Percentiles rank a stretch among this genome's conserved stretches.
Conservation (phyloP, 352 stramenopile species). For the Pythium vanterpoolii region DNA sequence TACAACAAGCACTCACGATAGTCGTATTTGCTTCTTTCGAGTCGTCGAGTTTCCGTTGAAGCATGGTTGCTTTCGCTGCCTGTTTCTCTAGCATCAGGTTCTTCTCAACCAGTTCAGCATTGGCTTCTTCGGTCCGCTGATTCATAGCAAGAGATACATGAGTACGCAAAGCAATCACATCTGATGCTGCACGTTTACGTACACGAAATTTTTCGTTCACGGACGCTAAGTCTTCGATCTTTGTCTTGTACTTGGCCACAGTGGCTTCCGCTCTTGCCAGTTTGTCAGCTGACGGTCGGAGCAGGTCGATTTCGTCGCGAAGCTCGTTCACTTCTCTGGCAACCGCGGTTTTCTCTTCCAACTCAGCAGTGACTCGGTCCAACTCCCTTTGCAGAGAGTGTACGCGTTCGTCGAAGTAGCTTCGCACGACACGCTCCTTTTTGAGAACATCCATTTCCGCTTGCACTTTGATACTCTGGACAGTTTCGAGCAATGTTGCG, state of each 20-base stretch:
- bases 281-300: slow-evolving; percentile 49
- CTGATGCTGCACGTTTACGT: neutral
- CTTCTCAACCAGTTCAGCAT: slow-evolving; percentile 50
- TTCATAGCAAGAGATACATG: neutral
- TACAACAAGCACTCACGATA: slow-evolving; percentile 40
- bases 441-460: slow-evolving; percentile 47
- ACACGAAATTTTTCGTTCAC: slow-evolving; percentile 58
- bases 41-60: slow-evolving; percentile 65
- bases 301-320: slow-evolving; percentile 66
- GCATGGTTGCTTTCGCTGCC: slow-evolving; percentile 34
- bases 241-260: slow-evolving; percentile 63
- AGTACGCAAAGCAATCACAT: neutral
- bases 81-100: slow-evolving; percentile 53
- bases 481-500: slow-evolving; percentile 23
- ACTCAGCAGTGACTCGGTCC: slow-evolving; percentile 25
- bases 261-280: slow-evolving; percentile 42
- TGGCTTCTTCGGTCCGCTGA: slow-evolving; percentile 57
- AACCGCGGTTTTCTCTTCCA: slow-evolving; percentile 32
- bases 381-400: slow-evolving; percentile 43
- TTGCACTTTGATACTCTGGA: slow-evolving; percentile 41
- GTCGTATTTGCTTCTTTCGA: slow-evolving; percentile 62
- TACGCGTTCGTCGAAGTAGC: slow-evolving; percentile 51
- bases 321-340: slow-evolving; percentile 38
- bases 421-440: slow-evolving; percentile 49
- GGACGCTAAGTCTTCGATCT: slow-evolving; percentile 56